Percentiles rank a stretch among this genome's conserved stretches.
Evolutionary conservation across 176 grass and related monocot species (phyloP).

Genomic region (Oryza glaberrima): DNA sequence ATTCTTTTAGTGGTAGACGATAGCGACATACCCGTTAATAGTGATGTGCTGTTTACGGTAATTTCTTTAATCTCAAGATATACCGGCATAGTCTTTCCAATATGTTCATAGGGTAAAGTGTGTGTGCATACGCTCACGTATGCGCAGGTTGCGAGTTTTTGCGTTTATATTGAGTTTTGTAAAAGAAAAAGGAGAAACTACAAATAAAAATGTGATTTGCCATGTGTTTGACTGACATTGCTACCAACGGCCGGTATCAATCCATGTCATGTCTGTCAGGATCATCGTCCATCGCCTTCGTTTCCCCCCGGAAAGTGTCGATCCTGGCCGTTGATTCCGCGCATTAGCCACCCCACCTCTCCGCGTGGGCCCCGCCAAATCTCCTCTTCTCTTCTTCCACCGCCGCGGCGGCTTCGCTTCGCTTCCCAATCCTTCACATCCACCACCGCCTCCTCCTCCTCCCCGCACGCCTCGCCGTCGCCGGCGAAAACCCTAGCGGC

Average conservation of each 20-base stretch:
- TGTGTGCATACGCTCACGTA: no score
- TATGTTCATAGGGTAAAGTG: no score
- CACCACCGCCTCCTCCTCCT: background rate
- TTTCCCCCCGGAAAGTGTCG: background rate
- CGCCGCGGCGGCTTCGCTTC: constrained; percentile 1
- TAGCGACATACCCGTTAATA: no score
- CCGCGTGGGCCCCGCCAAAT: constrained; percentile 54
- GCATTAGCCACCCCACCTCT: constrained; percentile 5
- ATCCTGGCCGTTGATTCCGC: constrained; percentile 29
- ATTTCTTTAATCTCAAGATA: no score
- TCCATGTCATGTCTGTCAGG: background rate
- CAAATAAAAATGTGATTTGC: background rate
- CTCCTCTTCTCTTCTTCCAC: constrained; percentile 33
- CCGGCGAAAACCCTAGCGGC: constrained; percentile 13
- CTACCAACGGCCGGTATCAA: background rate
- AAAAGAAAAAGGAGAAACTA: no score
- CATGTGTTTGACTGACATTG: background rate
- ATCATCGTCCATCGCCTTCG: background rate
- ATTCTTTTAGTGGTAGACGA: no score
- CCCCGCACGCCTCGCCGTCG: background rate
- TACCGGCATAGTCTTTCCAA: no score
- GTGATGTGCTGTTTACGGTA: no score
- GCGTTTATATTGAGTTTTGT: no score
- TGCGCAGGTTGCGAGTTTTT: no score
- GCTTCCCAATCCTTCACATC: background rate